Base-by-base conservation (phyloP, 495 filamentous ascomycete species). In the Penicillium egyptiacum region DNA sequence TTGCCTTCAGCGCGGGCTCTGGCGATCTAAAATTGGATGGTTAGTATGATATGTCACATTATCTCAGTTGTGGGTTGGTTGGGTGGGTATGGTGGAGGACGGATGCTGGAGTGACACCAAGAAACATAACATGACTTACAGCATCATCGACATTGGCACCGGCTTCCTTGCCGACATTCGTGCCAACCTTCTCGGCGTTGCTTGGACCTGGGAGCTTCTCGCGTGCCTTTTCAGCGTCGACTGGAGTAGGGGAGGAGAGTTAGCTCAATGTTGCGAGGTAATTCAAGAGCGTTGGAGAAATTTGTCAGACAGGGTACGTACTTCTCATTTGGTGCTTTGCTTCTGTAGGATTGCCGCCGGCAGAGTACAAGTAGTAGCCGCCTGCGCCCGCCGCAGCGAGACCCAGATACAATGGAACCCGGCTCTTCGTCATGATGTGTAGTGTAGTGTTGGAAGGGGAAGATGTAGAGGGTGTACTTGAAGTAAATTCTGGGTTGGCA, bases 291-390 rank as follows among this genome's bases (percentile, higher is more conserved):
- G 3, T 20, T 30, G 10, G 12, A 2, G 16, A 10, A 16, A 2
- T 17, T 30, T 17, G 11, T 46, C 20, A 19, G n/a, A 54, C 20
- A 57, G 37, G 14, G 37, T 39, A 74, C 69, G 49, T 73, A 96
- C 94, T 80, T 77, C 96, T 90, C 60, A 88, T 79, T 57, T 92
- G 73, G 77, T 92, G 89, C 80, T 88, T 82, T 11, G 93, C 93
- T 26, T 81, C 82, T 56, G 88, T 86, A n/a, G 89, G 83, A 68
- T 87, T 80, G 35, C 94, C 94, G 49, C 92, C 92, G 1, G 93
- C 89, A 22, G 75, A 79, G 75, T 96, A 98, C 51, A 98, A 79
- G 79, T 98, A 98, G 81, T 97, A 97, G 16, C 87, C 93, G 42
- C 83, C 79, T 39, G 83, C 84, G 54, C 84, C 87, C 17, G 81